A percentile compares a stretch with the other conserved stretches of the same genome.
phyloP scores from a whole-genome alignment of 192 early-diverging fungal genomes.

The Coemansia sp. region DNA sequence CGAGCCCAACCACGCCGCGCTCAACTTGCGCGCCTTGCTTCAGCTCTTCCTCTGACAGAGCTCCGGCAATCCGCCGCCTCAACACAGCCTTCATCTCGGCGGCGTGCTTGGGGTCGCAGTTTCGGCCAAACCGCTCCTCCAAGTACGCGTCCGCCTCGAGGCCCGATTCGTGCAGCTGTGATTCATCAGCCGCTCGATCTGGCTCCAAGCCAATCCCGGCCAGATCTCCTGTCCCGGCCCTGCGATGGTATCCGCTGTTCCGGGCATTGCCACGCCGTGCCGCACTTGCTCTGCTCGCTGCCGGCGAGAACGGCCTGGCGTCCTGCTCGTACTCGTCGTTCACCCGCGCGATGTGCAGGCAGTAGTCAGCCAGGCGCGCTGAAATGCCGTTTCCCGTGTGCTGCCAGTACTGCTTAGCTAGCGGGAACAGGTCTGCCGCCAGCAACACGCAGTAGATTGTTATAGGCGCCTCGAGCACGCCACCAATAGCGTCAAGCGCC shows the following conservation, averaged over 20 bases:
- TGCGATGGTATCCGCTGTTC: not conserved
- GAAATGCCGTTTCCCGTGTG: constrained; percentile 91
- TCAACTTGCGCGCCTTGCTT: constrained; percentile 46
- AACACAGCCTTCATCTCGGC: constrained; percentile 75
- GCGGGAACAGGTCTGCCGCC: constrained; percentile 62
- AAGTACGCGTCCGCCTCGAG: constrained; percentile 63
- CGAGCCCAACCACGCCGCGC: constrained; percentile 59
- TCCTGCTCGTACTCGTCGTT: constrained; percentile 50
- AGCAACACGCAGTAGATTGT: constrained; percentile 75
- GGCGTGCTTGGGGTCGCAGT: constrained; percentile 71
- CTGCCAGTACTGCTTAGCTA: constrained; percentile 98
- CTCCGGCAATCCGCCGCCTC: constrained; percentile 85
- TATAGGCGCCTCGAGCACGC: constrained; percentile 54
- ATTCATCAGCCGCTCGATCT: not conserved
- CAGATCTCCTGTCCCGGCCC: not conserved
- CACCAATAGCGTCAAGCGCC: constrained; percentile 45
- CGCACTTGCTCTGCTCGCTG: constrained; percentile 7
- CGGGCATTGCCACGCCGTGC: not conserved
- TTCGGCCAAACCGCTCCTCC: constrained; percentile 95
- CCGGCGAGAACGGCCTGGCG: constrained; percentile 4
- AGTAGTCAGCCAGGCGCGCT: constrained; percentile 84
- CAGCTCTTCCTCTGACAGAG: constrained; percentile 54
- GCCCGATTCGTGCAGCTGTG: constrained; percentile 21
- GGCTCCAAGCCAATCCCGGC: not conserved
- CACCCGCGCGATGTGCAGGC: constrained; percentile 70